Evolutionary conservation across 75 land plant species (phyloP).

Genomic region (Gnetum montanum): DNA sequence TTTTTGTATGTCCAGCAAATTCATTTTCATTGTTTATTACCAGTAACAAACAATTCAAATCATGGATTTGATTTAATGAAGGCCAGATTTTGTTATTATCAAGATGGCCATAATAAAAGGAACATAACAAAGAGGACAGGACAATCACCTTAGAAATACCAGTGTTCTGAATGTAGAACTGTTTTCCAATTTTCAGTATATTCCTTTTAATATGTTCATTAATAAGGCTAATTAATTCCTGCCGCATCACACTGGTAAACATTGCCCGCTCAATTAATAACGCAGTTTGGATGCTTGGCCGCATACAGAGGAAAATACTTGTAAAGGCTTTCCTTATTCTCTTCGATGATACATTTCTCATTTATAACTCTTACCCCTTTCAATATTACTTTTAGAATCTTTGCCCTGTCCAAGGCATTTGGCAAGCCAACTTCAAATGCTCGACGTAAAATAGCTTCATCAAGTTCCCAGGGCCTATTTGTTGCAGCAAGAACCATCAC

Average conservation of each 20-base stretch:
- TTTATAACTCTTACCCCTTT: constrained; percentile 69
- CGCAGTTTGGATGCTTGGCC: no score
- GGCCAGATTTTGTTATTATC: no score
- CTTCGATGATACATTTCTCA: constrained; percentile 49
- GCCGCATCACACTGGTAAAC: constrained; percentile 10
- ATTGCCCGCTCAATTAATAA: no score
- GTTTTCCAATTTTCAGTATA: constrained; percentile 39
- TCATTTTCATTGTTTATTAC: not conserved
- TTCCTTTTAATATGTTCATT: constrained; percentile 64
- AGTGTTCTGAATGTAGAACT: constrained; percentile 47
- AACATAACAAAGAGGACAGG: constrained; percentile 75
- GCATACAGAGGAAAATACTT: constrained; percentile 66
- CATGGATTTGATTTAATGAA: constrained; percentile 33
- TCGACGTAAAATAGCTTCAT: constrained; percentile 91
- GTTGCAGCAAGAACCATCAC: constrained; percentile 99
- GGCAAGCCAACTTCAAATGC: constrained; percentile 94
- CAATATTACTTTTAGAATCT: constrained; percentile 74
- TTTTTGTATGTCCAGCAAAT: no score
- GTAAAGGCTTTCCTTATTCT: constrained; percentile 51
- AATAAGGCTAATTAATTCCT: constrained; percentile 22
- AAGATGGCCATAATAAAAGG: constrained; percentile 77
- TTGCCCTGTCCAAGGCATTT: constrained; percentile 52
- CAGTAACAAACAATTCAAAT: not conserved
- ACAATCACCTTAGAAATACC: constrained; percentile 89
- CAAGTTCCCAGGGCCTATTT: constrained; percentile 93